Evolutionary conservation across 139 green algal genomes (phyloP), one percentile per base, ranked within the genome.

Genomic region (Auxenochlorella pyrenoidosa): DNA sequence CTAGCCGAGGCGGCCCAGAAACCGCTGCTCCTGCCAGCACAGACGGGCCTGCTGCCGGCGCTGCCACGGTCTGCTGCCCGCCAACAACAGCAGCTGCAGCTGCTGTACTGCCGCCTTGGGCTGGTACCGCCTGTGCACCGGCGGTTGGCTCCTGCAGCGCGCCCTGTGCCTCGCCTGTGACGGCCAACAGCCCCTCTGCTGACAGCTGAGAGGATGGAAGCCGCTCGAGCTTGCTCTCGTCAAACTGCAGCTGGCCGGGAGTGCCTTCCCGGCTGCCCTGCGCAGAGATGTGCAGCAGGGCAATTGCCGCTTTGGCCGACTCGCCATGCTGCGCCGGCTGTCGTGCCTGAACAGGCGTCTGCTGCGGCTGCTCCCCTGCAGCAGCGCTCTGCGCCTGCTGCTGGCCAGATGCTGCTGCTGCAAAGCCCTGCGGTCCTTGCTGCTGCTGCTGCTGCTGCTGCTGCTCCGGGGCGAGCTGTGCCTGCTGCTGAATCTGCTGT

Each of bases 231-330:
- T 28, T 43, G 13, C 30, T 28, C 32, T 43, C 30, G 44, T 85
- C 80, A 19, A 85, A 43, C 12, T 77, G 5, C 63, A 76, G 80
- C 58, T 44, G 36, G 28, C 40, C 60, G 1, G 32, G 76, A 34
- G 47, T 82, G 47, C 32, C 18, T 19, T n/a, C 76, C 19, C n/a
- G 18, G 51, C 63, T n/a, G 40, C 63, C 63, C 80, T 85, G 80
- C 21, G 80, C 80, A 15, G 80, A 66, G 5, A 85, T 85, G 41
- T 85, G 80, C 60, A 85, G 28, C 41, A 85, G 41, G 5, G 80
- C 80, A 0, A 85, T 85, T 32, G 80, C 80, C 6, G 80, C 80
- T 32, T 85, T 85, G 6, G 41, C 43, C 0, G 80, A 85, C 13
- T 85, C 80, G 16, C 58, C 58, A 4, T 13, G 36, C 79, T 30